Evolutionary conservation across 2,329 filamentous ascomycete genomes (phyloP), one percentile per base, ranked within the genome.

Genomic region (Thelonectria discophora): DNA sequence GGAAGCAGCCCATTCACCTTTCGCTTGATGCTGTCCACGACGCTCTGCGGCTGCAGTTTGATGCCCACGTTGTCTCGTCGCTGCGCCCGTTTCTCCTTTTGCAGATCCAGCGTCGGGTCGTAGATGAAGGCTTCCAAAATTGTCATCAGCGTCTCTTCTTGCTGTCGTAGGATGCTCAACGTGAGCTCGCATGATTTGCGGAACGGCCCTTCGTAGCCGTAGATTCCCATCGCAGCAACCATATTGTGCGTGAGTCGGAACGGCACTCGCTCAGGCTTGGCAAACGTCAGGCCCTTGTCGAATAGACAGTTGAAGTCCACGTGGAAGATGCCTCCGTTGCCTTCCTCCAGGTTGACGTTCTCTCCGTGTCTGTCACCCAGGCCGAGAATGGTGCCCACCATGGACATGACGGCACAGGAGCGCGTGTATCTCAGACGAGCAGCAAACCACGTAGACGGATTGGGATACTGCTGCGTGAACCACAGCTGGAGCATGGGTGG

Each of bases 251-350:
- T 99, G 43, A 99, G 84, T 15, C 96, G 91, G 83, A 99, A 99
- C 2, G 95, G 96, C 1, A 99, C 95, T 30, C 91, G 84, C 77
- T 99, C 95, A 0, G 95, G 94, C 76, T 96, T 97, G 65, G 93
- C 90, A 74, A 99, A 98, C 0, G 94, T 97, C 42, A 94, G 86
- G 1, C 95, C 95, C 74, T 99, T 99, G 81, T 99, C 96, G 76
- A 99, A 99, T 5, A 99, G 88, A 77, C 96, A 99, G 79, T 99
- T 99, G 84, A 99, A 99, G 79, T 99, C 95, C 47, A 99, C 96
- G 77, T 99, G 95, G 77, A 99, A 92, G 2, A 97, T 89, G 53
- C 94, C 94, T 46, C 96, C 95, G 66, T 93, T 96, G 58, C 91
- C 90, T 79, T 98, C 93, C 76, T 98, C 93, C 32, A 99, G 88